Evolutionary conservation across 1,284 basidiomycete genomes (phyloP), one percentile per base, ranked within the genome.

Genomic region (Rhizoctonia solani): DNA sequence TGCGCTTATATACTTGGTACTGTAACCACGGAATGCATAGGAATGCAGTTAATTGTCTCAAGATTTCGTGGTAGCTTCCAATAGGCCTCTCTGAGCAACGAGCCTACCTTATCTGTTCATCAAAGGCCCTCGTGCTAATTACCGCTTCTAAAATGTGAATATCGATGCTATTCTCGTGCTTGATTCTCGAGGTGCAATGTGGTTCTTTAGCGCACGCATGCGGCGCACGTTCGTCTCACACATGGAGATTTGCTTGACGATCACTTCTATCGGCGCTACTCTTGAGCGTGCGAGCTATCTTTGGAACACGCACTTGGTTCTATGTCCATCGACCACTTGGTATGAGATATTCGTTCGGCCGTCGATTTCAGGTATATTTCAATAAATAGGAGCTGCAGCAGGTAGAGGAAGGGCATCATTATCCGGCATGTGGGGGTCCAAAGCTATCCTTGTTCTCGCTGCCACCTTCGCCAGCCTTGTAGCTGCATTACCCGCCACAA

Each of bases 191-290:
- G 25, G 41, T 9, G 14, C 46, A 61, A 34, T 46, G 37, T 37
- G 58, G 46, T 61, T 14, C 14, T 50, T 46, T 29, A 49, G n/a
- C 21, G 14, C 25, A 30, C 25, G 46, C 58, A 61, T 61, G 46
- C 21, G 58, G 58, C 58, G 32, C 58, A 61, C 58, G 58, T 61
- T 47, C 46, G 58, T 50, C 19, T 13, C 11, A 37, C 58, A 46
- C 58, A 61, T 61, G 58, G 46, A 37, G n/a, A 27, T 37, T 30
- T 21, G 29, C 11, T 25, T 44, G 37, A 30, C 16, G 11, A 19
- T 13, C 25, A 2, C 58, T 61, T 61, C 58, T 49, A 50, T 61
- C 58, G 30, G 50, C 46, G 34, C 41, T 25, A 13, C 29, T 9
- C 21, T 30, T 13, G n/a, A n/a, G n/a, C n/a, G n/a, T n/a, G n/a